These are phyloP conservation scores for Solanum paucissectum DNA, from an alignment of 257 asterid species.

Conservation along the genomic window DNA sequence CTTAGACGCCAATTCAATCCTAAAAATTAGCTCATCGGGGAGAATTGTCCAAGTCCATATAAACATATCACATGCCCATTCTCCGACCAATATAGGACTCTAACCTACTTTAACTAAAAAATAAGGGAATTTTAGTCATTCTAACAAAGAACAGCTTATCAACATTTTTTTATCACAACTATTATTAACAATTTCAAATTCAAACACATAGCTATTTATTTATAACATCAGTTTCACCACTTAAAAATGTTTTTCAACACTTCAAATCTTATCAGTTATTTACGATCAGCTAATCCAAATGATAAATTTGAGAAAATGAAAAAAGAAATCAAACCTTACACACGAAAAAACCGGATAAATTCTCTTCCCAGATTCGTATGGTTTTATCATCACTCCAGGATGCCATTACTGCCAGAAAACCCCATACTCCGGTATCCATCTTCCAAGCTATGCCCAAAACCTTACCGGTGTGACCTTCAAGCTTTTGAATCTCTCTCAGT, in stretches of 20 bases:
- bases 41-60: no score
- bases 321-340: constrained; percentile 52
- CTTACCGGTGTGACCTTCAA: constrained; percentile 46
- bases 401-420: constrained; percentile 68
- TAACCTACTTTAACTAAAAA: no score
- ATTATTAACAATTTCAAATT: not conserved
- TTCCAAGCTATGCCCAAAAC: constrained; percentile 87
- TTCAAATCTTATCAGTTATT: not conserved
- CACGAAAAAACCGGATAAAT: constrained; percentile 40
- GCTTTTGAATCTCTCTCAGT: constrained; percentile 55
- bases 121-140: no score
- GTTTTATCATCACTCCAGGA: constrained; percentile 88
- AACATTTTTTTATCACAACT: not conserved
- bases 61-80: no score
- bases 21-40: not conserved
- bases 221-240: not conserved
- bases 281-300: not conserved
- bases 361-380: constrained; percentile 71
- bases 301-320: not conserved
- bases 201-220: not conserved
- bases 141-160: no score
- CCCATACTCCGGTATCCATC: constrained; percentile 48
- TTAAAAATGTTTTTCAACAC: not conserved
- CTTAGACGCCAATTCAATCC: not conserved
- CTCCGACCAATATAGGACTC: no score